Evolutionary conservation across 176 grass and related monocot genomes (phyloP), one percentile per base, ranked within the genome.

Genomic region (Puya raimondii): DNA sequence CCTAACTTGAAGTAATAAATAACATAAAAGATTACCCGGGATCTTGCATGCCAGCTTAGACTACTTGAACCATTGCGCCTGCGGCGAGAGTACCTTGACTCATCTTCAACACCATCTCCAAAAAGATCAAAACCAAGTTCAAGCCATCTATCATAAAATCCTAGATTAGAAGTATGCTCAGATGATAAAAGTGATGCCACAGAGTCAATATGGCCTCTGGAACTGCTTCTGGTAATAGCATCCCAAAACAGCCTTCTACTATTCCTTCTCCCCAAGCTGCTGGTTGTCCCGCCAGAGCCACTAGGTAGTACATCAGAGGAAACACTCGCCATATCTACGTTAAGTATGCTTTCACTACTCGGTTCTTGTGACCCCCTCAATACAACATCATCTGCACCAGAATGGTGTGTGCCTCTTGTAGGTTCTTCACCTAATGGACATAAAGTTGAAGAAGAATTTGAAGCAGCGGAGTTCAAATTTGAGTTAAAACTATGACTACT

Each of bases 21-120:
- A 72, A 57, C 17, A 75, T 42, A 42, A 42, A 42, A 42, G 33
- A 74, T 87, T 83, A 96, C 89, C 86, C 73, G 76, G 33, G 93
- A 87, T 92, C 89, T 92, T 73, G 84, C 90, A 78, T 96, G 83
- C 79, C 91, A 82, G 79, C 85, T 96, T 76, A 90, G 79, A 87
- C 83, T 84, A 69, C 81, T 81, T 63, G 86, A 85, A 59, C 69
- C 84, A 85, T 89, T 79, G 15, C 76, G 93, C 51, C 93, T 92
- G 7, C 70, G 80, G 73, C 85, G 88, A 56, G 82, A 81, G 64
- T 76, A 90, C 48, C 84, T 77, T 78, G 82, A 80, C 26, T 85
- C 92, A 66, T 87, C 71, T 79, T 53, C 88, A 73, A 83, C 73
- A 56, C 76, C 76, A 66, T 85, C 86, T 53, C 71, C 84, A 71